Evolutionary conservation across 2,329 filamentous ascomycete genomes (phyloP).

Genomic region (Colletotrichum siamense): DNA sequence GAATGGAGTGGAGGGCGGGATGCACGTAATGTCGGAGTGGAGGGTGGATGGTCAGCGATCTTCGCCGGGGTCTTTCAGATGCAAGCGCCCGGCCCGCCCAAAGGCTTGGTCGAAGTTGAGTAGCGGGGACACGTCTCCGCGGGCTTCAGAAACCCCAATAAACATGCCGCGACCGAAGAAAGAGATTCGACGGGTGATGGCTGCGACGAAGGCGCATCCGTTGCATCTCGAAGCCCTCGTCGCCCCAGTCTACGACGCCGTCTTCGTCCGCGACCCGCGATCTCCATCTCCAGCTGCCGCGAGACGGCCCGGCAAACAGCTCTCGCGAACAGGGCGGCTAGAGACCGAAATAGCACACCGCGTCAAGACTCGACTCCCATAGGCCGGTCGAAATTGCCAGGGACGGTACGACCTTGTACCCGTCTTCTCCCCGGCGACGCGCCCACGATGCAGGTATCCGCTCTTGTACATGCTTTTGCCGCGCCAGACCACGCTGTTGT

Average conservation of each 20-base stretch:
- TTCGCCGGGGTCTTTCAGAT: slow-evolving; percentile 9
- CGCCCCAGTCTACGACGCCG: not conserved
- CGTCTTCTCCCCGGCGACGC: slow-evolving; percentile 9
- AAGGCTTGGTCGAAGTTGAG: not conserved
- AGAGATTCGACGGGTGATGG: not conserved
- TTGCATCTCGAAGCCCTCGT: not conserved
- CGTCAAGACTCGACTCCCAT: not conserved
- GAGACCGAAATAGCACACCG: slow-evolving; percentile 11
- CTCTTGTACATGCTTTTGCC: slow-evolving; percentile 21
- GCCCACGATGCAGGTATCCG: slow-evolving; percentile 17
- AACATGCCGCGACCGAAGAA: not conserved
- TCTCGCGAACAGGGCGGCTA: not conserved
- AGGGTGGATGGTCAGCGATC: slow-evolving; percentile 10
- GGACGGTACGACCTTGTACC: not conserved
- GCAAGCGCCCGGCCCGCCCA: slow-evolving; percentile 21
- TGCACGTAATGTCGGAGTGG: slow-evolving; percentile 12
- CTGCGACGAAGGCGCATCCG: not conserved
- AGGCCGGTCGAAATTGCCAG: not conserved
- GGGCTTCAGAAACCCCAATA: not conserved
- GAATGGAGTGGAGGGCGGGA: slow-evolving; percentile 8
- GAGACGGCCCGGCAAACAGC: not conserved
- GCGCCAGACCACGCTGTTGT: slow-evolving; percentile 3
- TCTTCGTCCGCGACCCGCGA: not conserved
- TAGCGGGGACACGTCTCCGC: not conserved
- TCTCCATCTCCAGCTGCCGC: not conserved